Conservation (phyloP, 2,329 filamentous ascomycete genomes). For the Beauveria medogensis region DNA sequence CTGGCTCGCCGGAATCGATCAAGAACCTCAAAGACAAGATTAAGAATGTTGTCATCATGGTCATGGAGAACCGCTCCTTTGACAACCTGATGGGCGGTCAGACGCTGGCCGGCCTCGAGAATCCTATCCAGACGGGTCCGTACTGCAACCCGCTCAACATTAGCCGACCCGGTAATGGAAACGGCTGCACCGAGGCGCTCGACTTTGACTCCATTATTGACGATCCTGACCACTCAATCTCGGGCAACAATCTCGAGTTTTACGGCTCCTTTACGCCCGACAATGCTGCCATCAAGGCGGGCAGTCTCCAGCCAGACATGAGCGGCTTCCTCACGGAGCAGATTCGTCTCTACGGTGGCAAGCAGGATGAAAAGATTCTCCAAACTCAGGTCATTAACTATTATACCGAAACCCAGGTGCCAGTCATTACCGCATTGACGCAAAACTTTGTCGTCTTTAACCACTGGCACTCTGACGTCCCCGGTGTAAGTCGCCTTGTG, state of each 20-base stretch:
- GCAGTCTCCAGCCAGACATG: constrained; percentile 22
- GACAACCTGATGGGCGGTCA: constrained; percentile 36
- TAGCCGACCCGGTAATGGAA: constrained; percentile 14
- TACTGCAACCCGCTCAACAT: constrained; percentile 34
- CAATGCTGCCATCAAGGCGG: constrained; percentile 26
- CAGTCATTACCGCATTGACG: constrained; percentile 30
- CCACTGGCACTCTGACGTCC: constrained; percentile 35
- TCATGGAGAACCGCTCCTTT: constrained; percentile 37
- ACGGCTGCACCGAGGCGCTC: constrained; percentile 24
- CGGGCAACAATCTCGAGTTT: constrained; percentile 36
- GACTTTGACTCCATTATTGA: constrained; percentile 33
- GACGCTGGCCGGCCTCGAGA: constrained; percentile 29
- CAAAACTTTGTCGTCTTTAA: constrained; percentile 36
- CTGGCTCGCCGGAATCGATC: constrained; percentile 15
- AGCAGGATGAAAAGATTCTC: constrained; percentile 24
- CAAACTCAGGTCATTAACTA: constrained; percentile 34
- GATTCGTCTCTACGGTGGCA: constrained; percentile 24
- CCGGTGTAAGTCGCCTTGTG: constrained; percentile 23
- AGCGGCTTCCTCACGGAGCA: constrained; percentile 35
- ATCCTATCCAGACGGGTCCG: constrained; percentile 32
- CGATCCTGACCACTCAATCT: constrained; percentile 33
- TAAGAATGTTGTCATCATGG: constrained; percentile 39
- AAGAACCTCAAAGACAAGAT: constrained; percentile 29
- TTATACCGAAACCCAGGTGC: constrained; percentile 34
- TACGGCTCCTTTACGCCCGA: constrained; percentile 31